Evolutionary conservation across 2,329 filamentous ascomycete genomes (phyloP), one percentile per base, ranked within the genome.

Genomic region (Sporothrix protearum): DNA sequence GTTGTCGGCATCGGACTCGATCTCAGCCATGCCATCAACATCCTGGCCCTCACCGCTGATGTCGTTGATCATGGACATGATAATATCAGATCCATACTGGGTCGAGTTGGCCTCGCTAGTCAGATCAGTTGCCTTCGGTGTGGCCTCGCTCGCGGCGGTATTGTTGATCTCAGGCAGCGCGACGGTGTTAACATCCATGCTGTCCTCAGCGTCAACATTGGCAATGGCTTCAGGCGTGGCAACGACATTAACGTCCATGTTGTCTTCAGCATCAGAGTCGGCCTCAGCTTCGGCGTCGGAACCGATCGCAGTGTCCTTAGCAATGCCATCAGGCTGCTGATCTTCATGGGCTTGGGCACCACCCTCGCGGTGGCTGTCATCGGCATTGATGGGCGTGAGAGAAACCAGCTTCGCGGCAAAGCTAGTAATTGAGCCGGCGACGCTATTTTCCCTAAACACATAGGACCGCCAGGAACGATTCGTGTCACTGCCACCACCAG

Each of bases 331-430:
- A 12, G 8, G 16, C 25, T 49, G 6, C 42, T 53, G 22, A 25
- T 8, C 25, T 25, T 22, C 49, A 9, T 22, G 22, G 14, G 45
- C 39, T n/a, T 76, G 74, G 30, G 42, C 69, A 39, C 71, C 49
- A 47, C 53, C n/a, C 25, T 73, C 70, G 5, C 22, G 22, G 28
- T 67, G 45, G 28, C 25, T 28, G 22, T 25, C 33, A 16, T 42
- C 12, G 14, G 22, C 42, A 14, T 14, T 39, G n/a, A n/a, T n/a
- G 14, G 59, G 59, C 12, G 59, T 45, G 3, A 68, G 71, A 1
- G 71, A 73, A 9, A 74, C 42, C 10, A 75, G 36, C 68, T 72
- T 74, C 39, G 63, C 47, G 3, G 73, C 73, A 64, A 75, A 71
- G 9, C 61, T 42, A 12, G 72, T 68, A 66, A 74, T 71, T 6